phyloP scores from a whole-genome alignment of 1,139 yeast species.

The Arxiozyma bovina region DNA sequence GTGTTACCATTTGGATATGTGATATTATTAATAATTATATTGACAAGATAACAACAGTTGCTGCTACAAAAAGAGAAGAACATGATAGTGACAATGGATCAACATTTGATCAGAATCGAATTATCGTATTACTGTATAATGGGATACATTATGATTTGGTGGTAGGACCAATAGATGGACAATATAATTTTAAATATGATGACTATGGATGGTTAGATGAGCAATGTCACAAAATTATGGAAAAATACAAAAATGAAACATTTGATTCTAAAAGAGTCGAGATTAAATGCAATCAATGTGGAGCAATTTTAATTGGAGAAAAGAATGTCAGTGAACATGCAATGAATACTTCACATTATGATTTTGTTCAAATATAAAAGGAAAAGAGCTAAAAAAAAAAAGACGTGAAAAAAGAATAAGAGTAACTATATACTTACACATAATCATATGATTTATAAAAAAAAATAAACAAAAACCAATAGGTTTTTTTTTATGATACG shows the following conservation, averaged over 20 bases:
- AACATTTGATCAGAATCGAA: slow-evolving; percentile 24
- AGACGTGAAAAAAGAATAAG: too few species aligned
- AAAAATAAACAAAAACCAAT: too few species aligned
- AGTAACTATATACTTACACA: background rate
- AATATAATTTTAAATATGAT: background rate
- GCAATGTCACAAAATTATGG: slow-evolving; percentile 27
- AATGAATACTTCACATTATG: slow-evolving; percentile 49
- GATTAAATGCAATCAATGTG: slow-evolving; percentile 53
- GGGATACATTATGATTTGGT: slow-evolving; percentile 75
- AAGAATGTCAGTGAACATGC: slow-evolving; percentile 64
- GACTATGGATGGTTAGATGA: slow-evolving; percentile 31
- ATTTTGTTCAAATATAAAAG: slow-evolving; percentile 47
- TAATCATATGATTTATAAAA: background rate
- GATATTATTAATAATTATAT: slow-evolving; percentile 27
- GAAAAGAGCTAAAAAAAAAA: background rate
- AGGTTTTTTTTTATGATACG: too few species aligned
- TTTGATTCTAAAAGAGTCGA: slow-evolving; percentile 60
- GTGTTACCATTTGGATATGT: slow-evolving; percentile 1
- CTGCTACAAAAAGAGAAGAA: too few species aligned
- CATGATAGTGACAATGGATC: background rate
- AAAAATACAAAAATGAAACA: slow-evolving; percentile 49
- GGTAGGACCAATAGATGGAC: slow-evolving; percentile 21
- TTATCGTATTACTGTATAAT: slow-evolving; percentile 50
- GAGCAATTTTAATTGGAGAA: slow-evolving; percentile 50
- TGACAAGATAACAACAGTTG: slow-evolving; percentile 42